Base-by-base conservation (phyloP, 2,329 filamentous ascomycete genomes). In the Colletotrichum limetticola region DNA sequence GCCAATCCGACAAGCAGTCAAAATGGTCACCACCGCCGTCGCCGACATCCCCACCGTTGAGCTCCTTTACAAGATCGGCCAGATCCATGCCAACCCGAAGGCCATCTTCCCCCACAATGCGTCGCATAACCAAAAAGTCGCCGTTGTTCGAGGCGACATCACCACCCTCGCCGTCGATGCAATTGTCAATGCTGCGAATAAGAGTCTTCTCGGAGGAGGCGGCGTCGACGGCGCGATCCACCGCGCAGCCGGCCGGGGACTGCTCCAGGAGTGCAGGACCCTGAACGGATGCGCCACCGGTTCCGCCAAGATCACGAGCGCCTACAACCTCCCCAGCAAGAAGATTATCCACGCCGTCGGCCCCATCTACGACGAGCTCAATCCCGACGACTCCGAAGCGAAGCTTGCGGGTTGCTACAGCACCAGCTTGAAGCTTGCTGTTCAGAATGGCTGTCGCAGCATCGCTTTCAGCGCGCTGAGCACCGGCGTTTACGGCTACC, bases 111-210 rank as follows among this genome's bases (percentile, higher is more conserved):
- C 79, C 81, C 26, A 86, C 5, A 90, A 88, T n/a, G 81, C 87
- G 68, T 77, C 82, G 11, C 68, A 74, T 83, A 97, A 97, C 84
- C 83, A 90, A 79, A 91, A 90, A 75, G 87, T 98, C 77, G 90
- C 89, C 58, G 84, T 96, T 49, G 87, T 95, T 76, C 89, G 90
- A 69, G 90, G 91, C 76, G 95, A 98, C 81, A 97, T 98, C 82
- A 98, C 95, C 16, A 91, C 87, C 16, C 89, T 98, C 4, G 81
- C 87, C 37, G 88, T 95, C 58, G 94, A 95, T 79, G 93, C 93
- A 75, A 97, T 98, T 77, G 95, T 98, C 81, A 98, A 98, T 81
- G 96, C 97, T 1, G 96, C 97, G 57, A 98, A 98, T 82, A 84
- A 83, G 11, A 88, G 88, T 1, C 90, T 98, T 0, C 87, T 93